Base-by-base conservation (phyloP, 2,329 filamentous ascomycete species). In the Neoascochyta sp. region DNA sequence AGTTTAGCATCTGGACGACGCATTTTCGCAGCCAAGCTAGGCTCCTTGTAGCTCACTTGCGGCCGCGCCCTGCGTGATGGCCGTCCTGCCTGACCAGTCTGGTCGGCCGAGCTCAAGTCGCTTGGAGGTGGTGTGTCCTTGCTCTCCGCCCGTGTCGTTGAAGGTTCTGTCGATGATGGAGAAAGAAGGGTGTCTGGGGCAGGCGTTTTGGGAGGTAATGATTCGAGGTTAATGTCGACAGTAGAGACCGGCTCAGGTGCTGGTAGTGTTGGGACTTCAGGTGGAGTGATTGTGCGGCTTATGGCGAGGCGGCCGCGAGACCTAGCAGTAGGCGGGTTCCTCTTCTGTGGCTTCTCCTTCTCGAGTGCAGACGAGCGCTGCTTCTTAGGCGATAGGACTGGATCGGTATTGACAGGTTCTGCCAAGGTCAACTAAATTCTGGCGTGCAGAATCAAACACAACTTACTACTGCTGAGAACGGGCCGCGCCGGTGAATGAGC, bases 331-430 rank as follows among this genome's bases (percentile, higher is more conserved):
- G 41, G 37, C 18, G 44, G 32, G 11, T 50, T 34, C 14, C 50
- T 53, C 43, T 60, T 57, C 9, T 55, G 55, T 4, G 47, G 43
- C 41, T 57, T 53, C 16, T 50, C 42, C 23, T 44, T 36, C 26
- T 50, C 49, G 25, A 47, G 38, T 9, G 34, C 23, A 29, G 57
- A 47, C 26, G 54, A 41, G 33, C 50, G 45, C 36, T 63, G 51
- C 46, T 65, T 65, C 43, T 63, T 61, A 2, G 65, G 65, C 10
- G 65, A 67, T n/a, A 64, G 39, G 9, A 62, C 39, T 17, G 63
- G 60, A 35, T 67, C 70, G n/a, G 63, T 60, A 41, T 76, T 76
- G 27, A 68, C 60, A 35, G 58, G 70, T 60, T 74, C 71, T 75
- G 24, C 1, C 7, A n/a, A 17, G 10, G 29, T 52, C 32, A 52